Base-by-base conservation (phyloP, 2,329 filamentous ascomycete genomes). In the Microdochium nivale region DNA sequence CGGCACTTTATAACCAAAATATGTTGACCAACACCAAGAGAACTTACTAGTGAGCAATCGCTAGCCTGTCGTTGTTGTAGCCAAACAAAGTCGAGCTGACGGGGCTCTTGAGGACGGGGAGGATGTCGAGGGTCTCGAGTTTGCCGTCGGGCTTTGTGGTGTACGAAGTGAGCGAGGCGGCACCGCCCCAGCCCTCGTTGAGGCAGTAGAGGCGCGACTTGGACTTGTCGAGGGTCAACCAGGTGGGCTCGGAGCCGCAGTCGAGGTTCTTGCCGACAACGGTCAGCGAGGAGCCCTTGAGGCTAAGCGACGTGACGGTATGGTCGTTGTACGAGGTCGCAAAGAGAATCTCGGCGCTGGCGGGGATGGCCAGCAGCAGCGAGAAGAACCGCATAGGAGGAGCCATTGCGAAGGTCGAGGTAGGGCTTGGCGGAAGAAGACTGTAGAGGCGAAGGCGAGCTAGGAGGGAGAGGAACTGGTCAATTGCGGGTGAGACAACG, bases 201-300 rank as follows among this genome's bases (percentile, higher is more conserved):
- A 80, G 59, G 65, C 82, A 86, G 67, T 79, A 83, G 11, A 87
- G 67, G 13, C 73, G 63, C 23, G 69, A 68, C 54, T 74, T 71
- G 47, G 67, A 60, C 52, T 70, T 64, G 60, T 82, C 77, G 21
- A 82, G 70, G 21, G 78, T 78, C 52, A 86, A 67, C 81, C 83
- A 87, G 11, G 80, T 77, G 4, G 83, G 78, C 54, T 74, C 77
- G 2, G 69, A 65, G 10, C 71, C 77, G 64, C 81, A 85, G 32
- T 67, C 69, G 40, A 44, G 40, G 40, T 47, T 30, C 47, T 54
- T 51, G 25, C 43, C 47, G 43, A 54, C 40, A 24, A 53, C 52
- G 5, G 55, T 47, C 27, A 55, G 50, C 3, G 49, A 27, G 16
- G 49, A 50, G 32, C 49, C 50, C 19, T 49, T 47, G 25, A 57